Percentiles rank a stretch among this genome's conserved stretches.
Evolutionary conservation across 495 filamentous ascomycete species (phyloP).

Genomic region (Aspergillus incahuasiensis): DNA sequence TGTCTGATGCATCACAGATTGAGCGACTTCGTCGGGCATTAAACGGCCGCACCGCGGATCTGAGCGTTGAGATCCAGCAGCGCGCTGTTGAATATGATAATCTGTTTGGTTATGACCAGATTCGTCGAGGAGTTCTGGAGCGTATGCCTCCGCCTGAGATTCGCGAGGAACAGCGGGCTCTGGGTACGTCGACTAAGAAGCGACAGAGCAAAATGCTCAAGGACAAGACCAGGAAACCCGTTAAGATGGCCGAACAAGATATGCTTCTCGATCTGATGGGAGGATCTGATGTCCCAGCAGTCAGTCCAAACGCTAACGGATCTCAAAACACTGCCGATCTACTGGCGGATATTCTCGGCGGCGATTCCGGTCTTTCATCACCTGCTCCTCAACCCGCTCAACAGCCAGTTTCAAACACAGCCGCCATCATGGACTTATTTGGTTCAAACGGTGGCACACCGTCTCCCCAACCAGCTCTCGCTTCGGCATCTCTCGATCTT

Average conservation of each 20-base stretch:
- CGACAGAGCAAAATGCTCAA: conserved; percentile 65
- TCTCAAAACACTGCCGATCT: conserved; percentile 76
- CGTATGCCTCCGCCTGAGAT: conserved; percentile 98
- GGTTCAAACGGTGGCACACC: conserved; percentile 40
- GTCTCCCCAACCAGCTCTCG: conserved; percentile 29
- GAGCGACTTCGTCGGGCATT: conserved; percentile 79
- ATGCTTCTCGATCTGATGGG: conserved; percentile 90
- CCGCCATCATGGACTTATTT: conserved; percentile 84
- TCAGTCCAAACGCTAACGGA: conserved; percentile 54
- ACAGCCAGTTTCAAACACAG: conserved; percentile 50
- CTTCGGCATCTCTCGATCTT: conserved; percentile 47
- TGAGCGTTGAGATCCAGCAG: conserved; percentile 95
- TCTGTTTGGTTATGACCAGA: conserved; percentile 81
- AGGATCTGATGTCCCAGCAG: conserved; percentile 58
- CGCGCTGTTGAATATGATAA: conserved; percentile 92
- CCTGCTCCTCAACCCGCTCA: conserved; percentile 51
- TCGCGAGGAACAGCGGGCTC: conserved; percentile 82
- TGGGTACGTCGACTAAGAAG: conserved; percentile 82
- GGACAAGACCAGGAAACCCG: conserved; percentile 65
- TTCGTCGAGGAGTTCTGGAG: conserved; percentile 86
- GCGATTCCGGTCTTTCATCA: conserved; percentile 46
- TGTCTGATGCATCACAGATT: conserved; percentile 75
- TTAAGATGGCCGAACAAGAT: conserved; percentile 83
- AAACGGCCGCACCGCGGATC: conserved; percentile 65
- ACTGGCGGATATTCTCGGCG: conserved; percentile 74